These are phyloP conservation scores for Xenoacremonium recifei DNA, from an alignment of 2,329 filamentous ascomycete species.

Conservation along the genomic window DNA sequence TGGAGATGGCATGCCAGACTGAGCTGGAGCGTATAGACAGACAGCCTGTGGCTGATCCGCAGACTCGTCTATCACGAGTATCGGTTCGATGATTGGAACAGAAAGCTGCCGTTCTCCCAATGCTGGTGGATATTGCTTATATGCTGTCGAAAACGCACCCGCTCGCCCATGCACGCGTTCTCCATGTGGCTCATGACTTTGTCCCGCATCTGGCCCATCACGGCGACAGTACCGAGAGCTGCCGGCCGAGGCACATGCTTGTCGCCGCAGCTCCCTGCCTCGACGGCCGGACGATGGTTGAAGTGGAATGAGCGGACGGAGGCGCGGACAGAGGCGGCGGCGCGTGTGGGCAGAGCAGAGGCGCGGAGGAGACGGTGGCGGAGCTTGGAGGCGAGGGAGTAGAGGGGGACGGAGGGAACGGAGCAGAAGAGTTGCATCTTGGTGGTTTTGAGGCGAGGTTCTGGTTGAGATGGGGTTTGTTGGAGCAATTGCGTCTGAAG, in stretches of 20 bases:
- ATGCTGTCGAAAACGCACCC: slow-evolving; percentile 17
- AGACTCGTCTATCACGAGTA: slow-evolving; percentile 1
- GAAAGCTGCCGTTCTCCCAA: slow-evolving; percentile 17
- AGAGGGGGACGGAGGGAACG: slow-evolving; percentile 16
- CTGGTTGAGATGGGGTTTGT: no score
- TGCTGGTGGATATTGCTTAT: slow-evolving; percentile 22
- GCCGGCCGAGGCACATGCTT: slow-evolving; percentile 19
- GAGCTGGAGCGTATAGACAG: no score
- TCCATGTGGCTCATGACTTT: slow-evolving; percentile 7
- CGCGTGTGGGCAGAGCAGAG: slow-evolving; percentile 16
- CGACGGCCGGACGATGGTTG: slow-evolving; percentile 12
- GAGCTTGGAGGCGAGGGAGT: slow-evolving; percentile 16
- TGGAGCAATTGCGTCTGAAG: background rate
- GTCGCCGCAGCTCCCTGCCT: slow-evolving; percentile 17
- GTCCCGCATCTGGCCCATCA: slow-evolving; percentile 18
- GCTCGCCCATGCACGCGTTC: slow-evolving; percentile 9
- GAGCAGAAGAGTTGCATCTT: slow-evolving; percentile 23
- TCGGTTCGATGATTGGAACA: slow-evolving; percentile 12
- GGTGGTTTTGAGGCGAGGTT: slow-evolving; percentile 6
- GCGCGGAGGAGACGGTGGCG: slow-evolving; percentile 20
- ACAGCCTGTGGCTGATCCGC: background rate
- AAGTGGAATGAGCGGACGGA: slow-evolving; percentile 15
- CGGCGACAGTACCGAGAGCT: slow-evolving; percentile 22
- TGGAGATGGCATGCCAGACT: background rate
- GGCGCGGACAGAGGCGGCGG: slow-evolving; percentile 21